Evolutionary conservation across 495 filamentous ascomycete species (phyloP).

Genomic region (Penicillium fimorum): DNA sequence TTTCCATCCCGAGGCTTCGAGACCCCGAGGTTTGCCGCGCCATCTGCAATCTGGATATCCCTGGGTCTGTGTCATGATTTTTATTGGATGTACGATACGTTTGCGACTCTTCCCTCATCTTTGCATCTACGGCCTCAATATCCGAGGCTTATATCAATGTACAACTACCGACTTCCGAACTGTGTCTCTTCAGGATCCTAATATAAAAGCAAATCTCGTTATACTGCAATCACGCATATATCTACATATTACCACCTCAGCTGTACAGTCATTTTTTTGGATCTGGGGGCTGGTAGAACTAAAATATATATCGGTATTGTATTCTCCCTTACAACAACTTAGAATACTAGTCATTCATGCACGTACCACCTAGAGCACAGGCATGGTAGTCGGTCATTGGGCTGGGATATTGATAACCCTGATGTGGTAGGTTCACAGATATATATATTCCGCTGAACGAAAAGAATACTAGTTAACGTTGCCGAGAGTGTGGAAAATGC

Average conservation of each 20-base stretch:
- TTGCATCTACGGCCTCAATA: neutral
- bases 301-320: neutral
- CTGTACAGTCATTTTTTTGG: no score
- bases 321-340: no score
- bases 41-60: neutral
- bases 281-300: neutral
- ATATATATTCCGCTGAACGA: neutral
- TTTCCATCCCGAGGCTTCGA: neutral
- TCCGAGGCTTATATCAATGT: slow-evolving; percentile 11
- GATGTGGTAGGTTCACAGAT: neutral
- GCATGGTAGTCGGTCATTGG: no score
- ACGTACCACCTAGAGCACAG: no score
- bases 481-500: no score
- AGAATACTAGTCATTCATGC: no score
- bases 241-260: neutral
- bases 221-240: neutral
- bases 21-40: neutral
- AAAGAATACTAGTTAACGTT: no score
- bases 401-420: neutral
- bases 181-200: neutral
- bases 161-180: neutral
- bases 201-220: slow-evolving; percentile 1
- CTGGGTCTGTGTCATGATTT: slow-evolving; percentile 12
- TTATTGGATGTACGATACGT: slow-evolving; percentile 28
- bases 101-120: slow-evolving; percentile 2